phyloP scores from a whole-genome alignment of 2,329 filamentous ascomycete genomes.

The Phyllosticta capitalensis region DNA sequence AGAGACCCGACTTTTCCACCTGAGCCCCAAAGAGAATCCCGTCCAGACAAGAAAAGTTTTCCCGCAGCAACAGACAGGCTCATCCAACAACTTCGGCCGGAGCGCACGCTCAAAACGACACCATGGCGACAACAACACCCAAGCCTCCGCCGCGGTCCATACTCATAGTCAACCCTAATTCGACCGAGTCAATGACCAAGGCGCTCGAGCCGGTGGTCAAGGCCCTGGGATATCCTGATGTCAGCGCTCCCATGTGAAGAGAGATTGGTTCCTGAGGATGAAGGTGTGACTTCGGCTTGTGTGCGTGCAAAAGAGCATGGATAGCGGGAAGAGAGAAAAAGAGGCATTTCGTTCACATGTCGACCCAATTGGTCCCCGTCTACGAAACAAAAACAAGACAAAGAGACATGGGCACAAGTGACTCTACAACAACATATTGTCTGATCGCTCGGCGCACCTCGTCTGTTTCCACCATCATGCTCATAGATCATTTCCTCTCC shows the following conservation, averaged over 20 bases:
- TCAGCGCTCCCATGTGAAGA: not conserved
- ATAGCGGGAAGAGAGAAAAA: not conserved
- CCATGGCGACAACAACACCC: not conserved
- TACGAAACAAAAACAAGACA: too few species aligned
- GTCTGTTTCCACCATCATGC: not conserved
- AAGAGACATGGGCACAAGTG: too few species aligned
- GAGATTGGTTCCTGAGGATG: not conserved
- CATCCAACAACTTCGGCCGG: too few species aligned
- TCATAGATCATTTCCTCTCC: not conserved
- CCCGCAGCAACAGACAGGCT: too few species aligned
- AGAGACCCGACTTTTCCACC: too few species aligned
- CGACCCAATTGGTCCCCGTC: not conserved
- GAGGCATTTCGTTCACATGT: not conserved
- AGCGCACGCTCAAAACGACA: not conserved
- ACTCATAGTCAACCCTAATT: slow-evolving; percentile 73
- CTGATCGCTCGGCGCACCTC: too few species aligned
- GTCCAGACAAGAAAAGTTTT: too few species aligned
- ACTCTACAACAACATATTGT: too few species aligned
- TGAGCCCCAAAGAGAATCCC: too few species aligned
- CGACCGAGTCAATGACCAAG: slow-evolving; percentile 61
- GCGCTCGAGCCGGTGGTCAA: slow-evolving; percentile 47
- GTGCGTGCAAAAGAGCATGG: not conserved
- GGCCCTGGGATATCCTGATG: slow-evolving; percentile 31
- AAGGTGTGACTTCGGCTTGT: not conserved
- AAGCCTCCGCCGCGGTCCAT: slow-evolving; percentile 34